Conservation (phyloP, 257 asterid species). For the Solanum ossicruentum region DNA sequence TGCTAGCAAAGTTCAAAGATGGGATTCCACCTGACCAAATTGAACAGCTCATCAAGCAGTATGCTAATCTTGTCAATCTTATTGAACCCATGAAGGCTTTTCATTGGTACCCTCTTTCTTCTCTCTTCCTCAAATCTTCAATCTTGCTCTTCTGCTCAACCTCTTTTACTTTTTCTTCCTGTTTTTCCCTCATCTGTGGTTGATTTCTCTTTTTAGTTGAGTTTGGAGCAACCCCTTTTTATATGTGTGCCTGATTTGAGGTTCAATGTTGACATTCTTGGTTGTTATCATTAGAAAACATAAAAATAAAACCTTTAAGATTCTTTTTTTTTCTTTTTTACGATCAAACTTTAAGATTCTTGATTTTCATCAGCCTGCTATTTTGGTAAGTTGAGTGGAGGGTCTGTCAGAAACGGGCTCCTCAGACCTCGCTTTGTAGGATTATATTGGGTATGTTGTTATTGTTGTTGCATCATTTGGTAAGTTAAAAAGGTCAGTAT, state of each 20-base stretch:
- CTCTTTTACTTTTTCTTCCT: neutral
- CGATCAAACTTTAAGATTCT: neutral
- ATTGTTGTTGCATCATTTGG: neutral
- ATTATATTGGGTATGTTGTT: too few relatives aligned
- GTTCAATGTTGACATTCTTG: neutral
- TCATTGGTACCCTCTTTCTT: constrained; percentile 24
- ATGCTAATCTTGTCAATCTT: constrained; percentile 70
- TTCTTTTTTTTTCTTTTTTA: too few relatives aligned
- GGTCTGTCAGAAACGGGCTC: neutral
- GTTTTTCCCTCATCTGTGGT: neutral
- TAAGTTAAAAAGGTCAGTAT: neutral
- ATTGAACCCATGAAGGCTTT: constrained; percentile 66
- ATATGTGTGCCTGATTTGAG: neutral
- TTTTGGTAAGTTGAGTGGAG: neutral
- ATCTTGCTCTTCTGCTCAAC: neutral
- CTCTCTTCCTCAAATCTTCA: neutral
- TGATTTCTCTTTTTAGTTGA: neutral
- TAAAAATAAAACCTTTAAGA: neutral
- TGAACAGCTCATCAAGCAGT: constrained; percentile 36
- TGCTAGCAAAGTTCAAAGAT: constrained; percentile 70
- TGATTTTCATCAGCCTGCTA: neutral
- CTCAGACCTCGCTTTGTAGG: neutral
- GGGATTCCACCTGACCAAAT: constrained; percentile 39
- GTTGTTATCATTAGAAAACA: neutral
- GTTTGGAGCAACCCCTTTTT: neutral